These are phyloP conservation scores for Nitzschia putrida DNA, from an alignment of 108 stramenopile genomes.

Conservation along the genomic window DNA sequence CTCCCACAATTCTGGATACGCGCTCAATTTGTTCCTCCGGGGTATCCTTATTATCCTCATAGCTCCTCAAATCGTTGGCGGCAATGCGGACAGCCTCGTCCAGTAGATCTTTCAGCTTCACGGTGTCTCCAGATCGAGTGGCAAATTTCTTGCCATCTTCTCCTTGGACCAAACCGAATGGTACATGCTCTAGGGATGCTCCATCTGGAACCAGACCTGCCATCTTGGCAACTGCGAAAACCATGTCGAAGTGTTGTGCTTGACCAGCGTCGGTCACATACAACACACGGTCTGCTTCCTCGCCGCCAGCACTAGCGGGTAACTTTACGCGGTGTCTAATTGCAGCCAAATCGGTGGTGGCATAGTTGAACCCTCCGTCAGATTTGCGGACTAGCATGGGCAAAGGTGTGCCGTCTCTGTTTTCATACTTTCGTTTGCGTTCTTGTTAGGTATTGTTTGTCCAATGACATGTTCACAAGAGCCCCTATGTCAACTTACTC, in stretches of 20 bases:
- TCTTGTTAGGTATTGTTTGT: not conserved
- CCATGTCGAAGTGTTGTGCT: slow-evolving; percentile 92
- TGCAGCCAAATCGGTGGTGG: slow-evolving; percentile 97
- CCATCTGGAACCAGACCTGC: slow-evolving; percentile 73
- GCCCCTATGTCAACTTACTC: slow-evolving; percentile 43
- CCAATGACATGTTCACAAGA: not conserved
- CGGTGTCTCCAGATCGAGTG: slow-evolving; percentile 96
- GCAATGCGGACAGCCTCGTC: slow-evolving; percentile 93
- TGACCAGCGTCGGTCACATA: slow-evolving; percentile 98
- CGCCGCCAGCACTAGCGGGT: slow-evolving; percentile 59
- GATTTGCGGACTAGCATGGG: slow-evolving; percentile 94
- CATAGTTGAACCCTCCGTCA: slow-evolving; percentile 98
- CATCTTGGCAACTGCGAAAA: slow-evolving; percentile 87
- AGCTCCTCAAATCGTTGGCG: slow-evolving; percentile 69
- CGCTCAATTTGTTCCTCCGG: slow-evolving; percentile 57
- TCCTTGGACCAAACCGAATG: slow-evolving; percentile 98
- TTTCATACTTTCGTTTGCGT: slow-evolving; percentile 43
- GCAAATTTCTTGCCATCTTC: slow-evolving; percentile 99
- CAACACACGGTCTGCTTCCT: slow-evolving; percentile 81
- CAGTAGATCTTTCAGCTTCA: slow-evolving; percentile 95
- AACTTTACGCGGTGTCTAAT: slow-evolving; percentile 84
- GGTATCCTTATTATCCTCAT: slow-evolving; percentile 44
- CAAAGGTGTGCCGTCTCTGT: slow-evolving; percentile 78
- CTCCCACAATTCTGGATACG: slow-evolving; percentile 87
- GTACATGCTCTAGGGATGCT: slow-evolving; percentile 90